Percentiles rank a stretch among this genome's conserved stretches.
These are phyloP conservation scores for Lathyrus aphaca DNA, from an alignment of 306 rosid species.

Conservation along the genomic window DNA sequence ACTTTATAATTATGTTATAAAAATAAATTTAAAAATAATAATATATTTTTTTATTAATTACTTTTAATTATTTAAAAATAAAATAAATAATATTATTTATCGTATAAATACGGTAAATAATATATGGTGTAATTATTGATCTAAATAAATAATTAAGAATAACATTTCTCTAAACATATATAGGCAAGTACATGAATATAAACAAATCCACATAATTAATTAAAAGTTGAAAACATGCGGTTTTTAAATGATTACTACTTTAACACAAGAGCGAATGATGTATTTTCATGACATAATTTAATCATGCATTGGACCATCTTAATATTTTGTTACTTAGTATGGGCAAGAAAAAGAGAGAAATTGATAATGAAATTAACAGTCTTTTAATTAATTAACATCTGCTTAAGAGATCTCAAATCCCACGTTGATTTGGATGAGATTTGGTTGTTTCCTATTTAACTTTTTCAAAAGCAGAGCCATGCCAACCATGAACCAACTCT, in stretches of 20 bases:
- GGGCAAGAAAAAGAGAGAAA: constrained; percentile 13
- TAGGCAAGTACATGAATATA: constrained; percentile 27
- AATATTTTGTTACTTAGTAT: constrained; percentile 9
- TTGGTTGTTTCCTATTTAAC: constrained; percentile 59
- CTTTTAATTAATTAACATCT: constrained; percentile 43
- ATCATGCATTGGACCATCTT: constrained; percentile 40
- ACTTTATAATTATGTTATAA: too few species aligned
- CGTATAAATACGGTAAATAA: too few species aligned
- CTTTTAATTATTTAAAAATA: too few species aligned
- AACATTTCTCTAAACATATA: too few species aligned
- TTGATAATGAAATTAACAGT: constrained; percentile 40
- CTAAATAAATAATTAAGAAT: too few species aligned
- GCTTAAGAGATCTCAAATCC: constrained; percentile 65
- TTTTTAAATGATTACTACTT: constrained; percentile 20
- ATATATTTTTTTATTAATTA: too few species aligned
- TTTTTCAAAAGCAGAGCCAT: constrained; percentile 73
- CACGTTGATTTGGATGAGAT: constrained; percentile 72
- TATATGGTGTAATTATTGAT: too few species aligned
- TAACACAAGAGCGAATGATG: constrained; percentile 43
- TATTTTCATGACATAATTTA: constrained; percentile 31
- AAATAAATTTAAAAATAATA: too few species aligned
- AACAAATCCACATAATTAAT: constrained; percentile 19
- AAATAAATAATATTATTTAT: too few species aligned
- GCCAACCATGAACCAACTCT: constrained; percentile 70
- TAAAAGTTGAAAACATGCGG: constrained; percentile 47